Evolutionary conservation across 768 basidiomycete genomes (phyloP).

Genomic region (Baorangia bicolor): DNA sequence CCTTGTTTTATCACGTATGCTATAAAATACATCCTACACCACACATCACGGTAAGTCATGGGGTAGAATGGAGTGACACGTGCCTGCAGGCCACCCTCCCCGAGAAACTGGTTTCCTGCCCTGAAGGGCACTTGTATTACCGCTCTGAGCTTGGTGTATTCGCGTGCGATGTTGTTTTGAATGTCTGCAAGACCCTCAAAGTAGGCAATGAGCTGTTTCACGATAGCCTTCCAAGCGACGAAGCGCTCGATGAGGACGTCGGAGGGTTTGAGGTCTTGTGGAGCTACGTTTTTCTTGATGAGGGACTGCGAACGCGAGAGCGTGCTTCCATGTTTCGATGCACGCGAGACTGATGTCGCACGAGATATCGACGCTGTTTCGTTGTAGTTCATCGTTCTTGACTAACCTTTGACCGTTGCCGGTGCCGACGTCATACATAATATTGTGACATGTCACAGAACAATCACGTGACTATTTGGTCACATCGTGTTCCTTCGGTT

Average conservation of each 20-base stretch:
- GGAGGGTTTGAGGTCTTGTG: slow-evolving; percentile 86
- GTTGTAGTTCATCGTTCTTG: slow-evolving; percentile 35
- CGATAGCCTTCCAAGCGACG: slow-evolving; percentile 93
- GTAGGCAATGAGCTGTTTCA: slow-evolving; percentile 93
- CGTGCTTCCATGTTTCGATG: slow-evolving; percentile 64
- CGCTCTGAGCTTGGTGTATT: slow-evolving; percentile 89
- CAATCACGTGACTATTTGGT: slow-evolving; percentile 11
- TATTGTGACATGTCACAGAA: slow-evolving; percentile 15
- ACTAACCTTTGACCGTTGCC: neutral
- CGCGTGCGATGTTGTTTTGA: slow-evolving; percentile 90
- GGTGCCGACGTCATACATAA: slow-evolving; percentile 29
- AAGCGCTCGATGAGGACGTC: slow-evolving; percentile 97
- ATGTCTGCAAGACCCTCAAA: slow-evolving; percentile 73
- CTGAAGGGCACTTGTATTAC: slow-evolving; percentile 98
- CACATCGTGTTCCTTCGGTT: neutral
- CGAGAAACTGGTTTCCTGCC: slow-evolving; percentile 94
- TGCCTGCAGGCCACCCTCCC: slow-evolving; percentile 93
- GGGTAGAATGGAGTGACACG: slow-evolving; percentile 14
- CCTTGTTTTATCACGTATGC: slow-evolving; percentile 90
- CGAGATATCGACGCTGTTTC: slow-evolving; percentile 58
- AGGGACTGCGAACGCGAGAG: slow-evolving; percentile 80
- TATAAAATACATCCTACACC: slow-evolving; percentile 83
- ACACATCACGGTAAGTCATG: neutral
- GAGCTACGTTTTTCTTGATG: slow-evolving; percentile 92
- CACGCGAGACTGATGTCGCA: slow-evolving; percentile 70